phyloP scores from a whole-genome alignment of 2,329 filamentous ascomycete species.

The Aotearoamyces nothofagi region DNA sequence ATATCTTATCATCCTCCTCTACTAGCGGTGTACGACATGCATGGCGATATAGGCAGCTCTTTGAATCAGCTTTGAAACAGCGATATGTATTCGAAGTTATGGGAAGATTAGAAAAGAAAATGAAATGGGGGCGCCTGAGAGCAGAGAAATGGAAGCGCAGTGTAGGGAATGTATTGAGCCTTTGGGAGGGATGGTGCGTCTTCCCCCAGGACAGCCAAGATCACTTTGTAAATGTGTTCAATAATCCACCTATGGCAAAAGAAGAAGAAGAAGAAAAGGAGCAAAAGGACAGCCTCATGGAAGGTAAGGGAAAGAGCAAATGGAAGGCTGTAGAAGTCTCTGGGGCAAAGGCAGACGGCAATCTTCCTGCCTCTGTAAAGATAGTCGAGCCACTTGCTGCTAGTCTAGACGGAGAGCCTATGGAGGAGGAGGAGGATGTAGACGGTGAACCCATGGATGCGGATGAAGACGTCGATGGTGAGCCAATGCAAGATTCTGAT shows the following conservation, averaged over 20 bases:
- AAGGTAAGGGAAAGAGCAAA: conserved; percentile 16
- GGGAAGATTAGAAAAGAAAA: conserved; percentile 43
- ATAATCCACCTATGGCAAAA: conserved; percentile 42
- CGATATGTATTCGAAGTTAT: conserved; percentile 47
- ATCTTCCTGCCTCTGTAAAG: conserved; percentile 23
- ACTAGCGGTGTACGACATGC: conserved; percentile 49
- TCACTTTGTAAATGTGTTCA: conserved; percentile 53
- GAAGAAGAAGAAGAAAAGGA: conserved; percentile 20
- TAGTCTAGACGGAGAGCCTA: conserved; percentile 22
- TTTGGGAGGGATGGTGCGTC: conserved; percentile 54
- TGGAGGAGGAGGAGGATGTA: conserved; percentile 29
- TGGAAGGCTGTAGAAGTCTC: conserved; percentile 24
- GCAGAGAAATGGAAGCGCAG: conserved; percentile 52
- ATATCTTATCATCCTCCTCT: conserved; percentile 49
- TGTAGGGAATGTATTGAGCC: conserved; percentile 35
- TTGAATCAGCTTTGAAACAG: conserved; percentile 43
- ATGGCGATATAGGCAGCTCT: conserved; percentile 53
- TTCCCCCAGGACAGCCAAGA: conserved; percentile 65
- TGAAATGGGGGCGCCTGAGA: conserved; percentile 51
- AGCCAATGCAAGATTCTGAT: conserved; percentile 10
- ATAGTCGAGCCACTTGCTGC: conserved; percentile 13
- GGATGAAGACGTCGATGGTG: conserved; percentile 24
- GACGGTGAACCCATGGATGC: conserved; percentile 23
- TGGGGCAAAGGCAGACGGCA: conserved; percentile 26
- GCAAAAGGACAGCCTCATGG: conserved; percentile 15